Conservation (phyloP, 1,139 yeast species). For the Pneumocystis wakefieldiae region DNA sequence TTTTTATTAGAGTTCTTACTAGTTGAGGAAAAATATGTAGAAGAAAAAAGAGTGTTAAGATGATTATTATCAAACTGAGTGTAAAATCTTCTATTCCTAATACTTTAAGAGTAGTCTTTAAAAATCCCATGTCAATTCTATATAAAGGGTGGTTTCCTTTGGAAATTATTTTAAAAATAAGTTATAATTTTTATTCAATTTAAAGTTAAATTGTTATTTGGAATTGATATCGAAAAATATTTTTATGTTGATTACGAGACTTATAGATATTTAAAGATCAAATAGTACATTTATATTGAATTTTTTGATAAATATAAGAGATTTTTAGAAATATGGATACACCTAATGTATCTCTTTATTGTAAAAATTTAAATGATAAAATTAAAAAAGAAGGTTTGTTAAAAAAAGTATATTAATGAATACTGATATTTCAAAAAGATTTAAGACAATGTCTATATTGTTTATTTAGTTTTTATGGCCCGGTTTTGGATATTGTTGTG, state of each 20-base stretch:
- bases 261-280: neutral
- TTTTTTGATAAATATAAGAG: neutral
- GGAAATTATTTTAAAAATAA: neutral
- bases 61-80: neutral
- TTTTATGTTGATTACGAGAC: neutral
- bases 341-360: conserved; percentile 42
- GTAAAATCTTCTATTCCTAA: neutral
- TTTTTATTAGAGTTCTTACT: neutral
- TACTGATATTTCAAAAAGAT: conserved; percentile 16
- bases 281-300: neutral
- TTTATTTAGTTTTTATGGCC: conserved; percentile 54
- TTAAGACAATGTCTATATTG: conserved; percentile 44
- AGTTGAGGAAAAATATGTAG: neutral
- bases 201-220: neutral
- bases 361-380: conserved; percentile 53
- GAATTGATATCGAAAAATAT: neutral
- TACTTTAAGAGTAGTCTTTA: neutral
- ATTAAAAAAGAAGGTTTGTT: conserved; percentile 28
- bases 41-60: neutral
- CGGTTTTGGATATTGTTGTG: conserved; percentile 41
- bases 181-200: neutral
- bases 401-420: neutral
- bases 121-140: neutral
- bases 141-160: neutral
- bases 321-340: conserved; percentile 11